Evolutionary conservation across 106 monocot genomes (phyloP).

Genomic region (Apostasia ramifera): DNA sequence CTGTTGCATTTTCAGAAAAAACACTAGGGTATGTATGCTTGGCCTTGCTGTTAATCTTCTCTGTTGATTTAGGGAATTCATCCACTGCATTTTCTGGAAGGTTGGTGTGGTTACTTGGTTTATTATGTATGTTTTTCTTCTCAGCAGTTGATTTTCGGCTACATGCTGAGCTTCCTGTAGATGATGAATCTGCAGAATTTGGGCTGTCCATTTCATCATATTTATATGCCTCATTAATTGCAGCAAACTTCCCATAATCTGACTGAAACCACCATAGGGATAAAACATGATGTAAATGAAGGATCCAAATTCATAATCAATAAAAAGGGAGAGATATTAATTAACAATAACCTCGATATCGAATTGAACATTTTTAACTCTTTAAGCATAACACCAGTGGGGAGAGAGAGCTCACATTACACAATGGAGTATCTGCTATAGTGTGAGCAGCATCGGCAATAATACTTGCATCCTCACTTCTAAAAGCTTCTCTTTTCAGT

Average conservation of each 20-base stretch:
- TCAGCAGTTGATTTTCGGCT: constrained; percentile 19
- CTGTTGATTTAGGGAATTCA: constrained; percentile 10
- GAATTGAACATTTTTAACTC: constrained; percentile 17
- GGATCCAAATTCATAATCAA: constrained; percentile 2
- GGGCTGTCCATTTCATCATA: constrained; percentile 11
- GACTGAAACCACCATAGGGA: constrained; percentile 30
- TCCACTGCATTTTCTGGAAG: neutral
- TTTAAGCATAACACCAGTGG: constrained; percentile 17
- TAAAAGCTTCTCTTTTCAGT: constrained; percentile 22
- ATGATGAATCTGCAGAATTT: constrained; percentile 1
- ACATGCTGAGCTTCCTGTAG: constrained; percentile 13
- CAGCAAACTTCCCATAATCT: constrained; percentile 14
- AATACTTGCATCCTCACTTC: constrained; percentile 13
- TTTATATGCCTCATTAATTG: constrained; percentile 12
- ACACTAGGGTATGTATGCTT: constrained; percentile 7
- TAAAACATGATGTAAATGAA: constrained; percentile 2
- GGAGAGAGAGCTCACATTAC: constrained; percentile 6
- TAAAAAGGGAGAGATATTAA: neutral
- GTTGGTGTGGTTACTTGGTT: constrained; percentile 3
- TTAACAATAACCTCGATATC: constrained; percentile 28
- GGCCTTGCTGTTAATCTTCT: constrained; percentile 3
- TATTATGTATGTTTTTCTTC: constrained; percentile 9
- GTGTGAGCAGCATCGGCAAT: constrained; percentile 11
- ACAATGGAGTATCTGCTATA: constrained; percentile 5
- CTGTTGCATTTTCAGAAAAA: constrained; percentile 5